Evolutionary conservation across 441 rosid genomes (phyloP).

Genomic region (Capsella rubella): DNA sequence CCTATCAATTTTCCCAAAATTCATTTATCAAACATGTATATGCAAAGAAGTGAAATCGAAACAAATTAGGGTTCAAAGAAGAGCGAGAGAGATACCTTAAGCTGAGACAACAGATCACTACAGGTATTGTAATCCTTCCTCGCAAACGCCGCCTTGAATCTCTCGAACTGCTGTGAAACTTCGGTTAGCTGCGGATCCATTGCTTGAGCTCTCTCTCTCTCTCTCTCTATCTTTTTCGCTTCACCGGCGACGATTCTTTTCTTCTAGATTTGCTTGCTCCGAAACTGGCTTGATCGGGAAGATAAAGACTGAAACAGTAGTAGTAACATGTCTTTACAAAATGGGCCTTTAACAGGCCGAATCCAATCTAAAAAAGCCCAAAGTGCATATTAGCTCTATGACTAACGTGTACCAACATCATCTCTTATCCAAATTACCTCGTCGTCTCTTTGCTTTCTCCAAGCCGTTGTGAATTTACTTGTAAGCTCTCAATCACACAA

Average conservation of each 20-base stretch:
- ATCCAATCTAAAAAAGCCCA: conserved; percentile 12
- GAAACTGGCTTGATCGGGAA: conserved; percentile 45
- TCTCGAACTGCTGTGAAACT: conserved; percentile 80
- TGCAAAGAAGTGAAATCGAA: conserved; percentile 10
- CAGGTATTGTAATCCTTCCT: conserved; percentile 69
- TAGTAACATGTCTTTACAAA: neutral
- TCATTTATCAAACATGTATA: neutral
- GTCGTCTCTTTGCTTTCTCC: conserved; percentile 16
- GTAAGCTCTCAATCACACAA: conserved; percentile 30
- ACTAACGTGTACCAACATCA: conserved; percentile 36
- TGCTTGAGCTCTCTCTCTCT: conserved; percentile 6
- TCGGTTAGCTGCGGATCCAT: conserved; percentile 93
- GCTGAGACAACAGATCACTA: conserved; percentile 66
- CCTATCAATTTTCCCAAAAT: neutral
- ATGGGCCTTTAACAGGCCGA: conserved; percentile 37
- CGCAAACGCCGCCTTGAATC: conserved; percentile 78
- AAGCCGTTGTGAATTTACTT: conserved; percentile 5
- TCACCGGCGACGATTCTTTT: conserved; percentile 33
- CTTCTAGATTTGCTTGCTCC: conserved; percentile 18
- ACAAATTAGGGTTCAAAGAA: conserved; percentile 26
- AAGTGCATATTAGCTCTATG: neutral
- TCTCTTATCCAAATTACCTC: conserved; percentile 34
- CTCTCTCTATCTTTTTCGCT: neutral
- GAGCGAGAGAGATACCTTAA: conserved; percentile 65
- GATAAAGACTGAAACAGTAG: conserved; percentile 13